Base-by-base conservation (phyloP, 78 protist species). In the Planoprotostelium fungivorum region DNA sequence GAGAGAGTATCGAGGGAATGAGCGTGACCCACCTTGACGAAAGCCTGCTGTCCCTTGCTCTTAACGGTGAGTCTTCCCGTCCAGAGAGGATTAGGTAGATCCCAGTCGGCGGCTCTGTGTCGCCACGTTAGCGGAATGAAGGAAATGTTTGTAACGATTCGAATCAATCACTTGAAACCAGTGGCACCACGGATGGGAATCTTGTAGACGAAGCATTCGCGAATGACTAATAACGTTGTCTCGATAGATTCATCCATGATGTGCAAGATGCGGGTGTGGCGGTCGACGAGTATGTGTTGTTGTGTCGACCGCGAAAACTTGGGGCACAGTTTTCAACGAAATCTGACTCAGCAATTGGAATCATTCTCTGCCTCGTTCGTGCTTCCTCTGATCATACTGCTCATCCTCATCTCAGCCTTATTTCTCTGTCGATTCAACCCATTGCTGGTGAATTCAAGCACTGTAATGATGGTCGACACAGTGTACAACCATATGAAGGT, bases 191-290 rank as follows among this genome's bases (percentile, higher is more conserved):
- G 93, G 51, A 88, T 73, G n/a, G 94, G 94, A 87, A 95, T 87
- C 88, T 91, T 93, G 90, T 95, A 95, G 83, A 95, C 92, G 86
- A 92, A 88, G 91, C 95, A 92, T 86, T 95, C 95, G 38, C 87
- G 86, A 39, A 89, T 85, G 29, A 87, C 88, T 39, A 96, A 86
- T 34, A 94, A 38, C 29, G 96, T 94, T 63, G 88, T 92, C 88
- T 93, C 95, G 63, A 89, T 34, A 35, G 89, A 91, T 85, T 92
- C 94, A 35, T 92, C 94, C 92, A 90, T 90, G 73, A 25, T 51
- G 73, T n/a, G n/a, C n/a, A n/a, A n/a, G n/a, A n/a, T n/a, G n/a
- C n/a, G n/a, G n/a, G n/a, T n/a, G n/a, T n/a, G n/a, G n/a, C n/a
- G n/a, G n/a, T n/a, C n/a, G n/a, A n/a, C n/a, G n/a, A n/a, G n/a